Base-by-base conservation (phyloP, 768 basidiomycete genomes). In the Tylopilus sp. region DNA sequence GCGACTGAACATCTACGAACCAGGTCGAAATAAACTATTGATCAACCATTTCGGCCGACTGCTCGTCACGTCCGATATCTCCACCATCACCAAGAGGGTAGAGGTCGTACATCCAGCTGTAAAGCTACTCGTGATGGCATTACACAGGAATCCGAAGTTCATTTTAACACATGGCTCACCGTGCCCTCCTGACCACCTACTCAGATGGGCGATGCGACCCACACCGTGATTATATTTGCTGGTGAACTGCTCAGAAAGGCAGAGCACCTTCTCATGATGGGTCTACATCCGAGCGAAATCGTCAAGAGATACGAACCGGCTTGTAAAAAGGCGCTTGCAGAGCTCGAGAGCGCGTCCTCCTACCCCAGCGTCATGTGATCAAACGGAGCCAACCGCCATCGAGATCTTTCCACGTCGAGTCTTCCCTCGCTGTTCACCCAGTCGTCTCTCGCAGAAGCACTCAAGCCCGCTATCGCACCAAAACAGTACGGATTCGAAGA, bases 81-180 rank as follows among this genome's bases (percentile, higher is more conserved):
- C 97, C 12, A 98, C 95, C 52, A 98, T 99, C 71, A 93, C 98
- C 64, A 81, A 88, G 57, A 97, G 98, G 74, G 85, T 98, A 65
- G 97, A 99, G 67, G 93, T 99, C 50, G 93, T 98, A 15, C 97
- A 99, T 70, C 97, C 97, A 1, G 97, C 95, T 6, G 97, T 94
- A 28, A 99, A 98, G 68, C 76, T 99, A n/a, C 74, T 98, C n/a
- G 95, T 98, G 13, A 97, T 98, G 93, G 92, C 94, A 23, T 91
- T 89, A 23, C 94, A 98, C 97, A 98, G 68, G 97, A 98, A 68
- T 69, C 85, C 0, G 95, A 98, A 81, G 94, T 92, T 51, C 55
- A 81, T 70, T 7, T 18, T 22, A 1, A 36, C 41, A 31, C 8
- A 9, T 23, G 25, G 66, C 12, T 38, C 10, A 28, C 21, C 21